Conservation (phyloP, 2,329 filamentous ascomycete species). For the Ceratocystis diversiconidia region DNA sequence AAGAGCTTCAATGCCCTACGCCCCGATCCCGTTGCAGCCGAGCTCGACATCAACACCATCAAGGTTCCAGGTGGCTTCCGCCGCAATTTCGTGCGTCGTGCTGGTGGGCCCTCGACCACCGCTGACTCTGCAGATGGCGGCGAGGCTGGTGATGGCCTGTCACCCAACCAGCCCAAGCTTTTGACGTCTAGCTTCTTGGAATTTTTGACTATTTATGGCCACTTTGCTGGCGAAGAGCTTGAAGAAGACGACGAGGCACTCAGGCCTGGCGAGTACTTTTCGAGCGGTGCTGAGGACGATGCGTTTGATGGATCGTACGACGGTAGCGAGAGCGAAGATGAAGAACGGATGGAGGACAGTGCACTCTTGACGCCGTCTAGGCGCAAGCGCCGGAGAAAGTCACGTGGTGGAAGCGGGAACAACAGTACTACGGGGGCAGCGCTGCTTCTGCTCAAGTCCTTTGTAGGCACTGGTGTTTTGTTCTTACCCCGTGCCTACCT, state of each 20-base stretch:
- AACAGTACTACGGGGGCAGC: conserved; percentile 68
- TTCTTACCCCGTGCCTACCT: conserved; percentile 87
- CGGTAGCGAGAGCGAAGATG: conserved; percentile 42
- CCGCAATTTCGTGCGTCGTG: conserved; percentile 71
- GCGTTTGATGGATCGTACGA: conserved; percentile 35
- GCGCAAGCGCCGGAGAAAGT: conserved; percentile 61
- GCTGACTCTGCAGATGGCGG: conserved; percentile 20
- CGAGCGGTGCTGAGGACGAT: conserved; percentile 56
- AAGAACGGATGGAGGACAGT: conserved; percentile 78
- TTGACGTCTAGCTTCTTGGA: conserved; percentile 91
- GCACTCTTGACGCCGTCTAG: conserved; percentile 64
- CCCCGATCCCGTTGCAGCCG: conserved; percentile 64
- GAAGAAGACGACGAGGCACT: conserved; percentile 92
- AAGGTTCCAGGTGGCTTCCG: conserved; percentile 88
- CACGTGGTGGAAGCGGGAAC: conserved; percentile 57
- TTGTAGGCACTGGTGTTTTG: conserved; percentile 89
- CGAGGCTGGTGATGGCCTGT: conserved; percentile 19
- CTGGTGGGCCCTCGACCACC: conserved; percentile 26
- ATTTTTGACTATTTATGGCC: conserved; percentile 86
- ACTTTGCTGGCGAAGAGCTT: conserved; percentile 92
- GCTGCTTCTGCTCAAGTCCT: conserved; percentile 83
- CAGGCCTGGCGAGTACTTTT: conserved; percentile 80
- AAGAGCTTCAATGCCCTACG: conserved; percentile 73
- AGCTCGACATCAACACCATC: conserved; percentile 76
- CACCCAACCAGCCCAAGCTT: conserved; percentile 40